Conservation (phyloP, 768 basidiomycete genomes). For the Hypsizygus marmoreus region DNA sequence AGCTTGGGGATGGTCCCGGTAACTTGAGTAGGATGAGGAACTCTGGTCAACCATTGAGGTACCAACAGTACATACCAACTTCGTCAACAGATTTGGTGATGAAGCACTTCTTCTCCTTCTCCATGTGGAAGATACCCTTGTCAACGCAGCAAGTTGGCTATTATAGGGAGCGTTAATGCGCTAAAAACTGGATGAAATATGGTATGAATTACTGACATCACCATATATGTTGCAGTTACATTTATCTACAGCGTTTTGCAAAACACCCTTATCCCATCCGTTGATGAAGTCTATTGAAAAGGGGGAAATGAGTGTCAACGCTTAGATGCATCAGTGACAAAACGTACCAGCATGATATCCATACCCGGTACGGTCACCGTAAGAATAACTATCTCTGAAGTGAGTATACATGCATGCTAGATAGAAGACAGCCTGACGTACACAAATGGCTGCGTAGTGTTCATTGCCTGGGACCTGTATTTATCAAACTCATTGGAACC, state of each 20-base stretch:
- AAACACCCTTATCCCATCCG: conserved; percentile 60
- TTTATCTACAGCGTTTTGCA: conserved; percentile 55
- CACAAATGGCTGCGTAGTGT: conserved; percentile 54
- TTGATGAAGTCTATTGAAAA: conserved; percentile 52
- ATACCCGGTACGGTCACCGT: conserved; percentile 66
- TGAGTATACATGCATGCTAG: not conserved
- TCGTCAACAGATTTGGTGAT: conserved; percentile 54
- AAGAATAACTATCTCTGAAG: conserved; percentile 35
- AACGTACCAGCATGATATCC: conserved; percentile 57
- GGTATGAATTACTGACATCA: conserved; percentile 34
- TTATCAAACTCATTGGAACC: conserved; percentile 35
- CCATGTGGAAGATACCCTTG: conserved; percentile 45
- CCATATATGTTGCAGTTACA: conserved; percentile 50
- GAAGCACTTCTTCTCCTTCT: conserved; percentile 40
- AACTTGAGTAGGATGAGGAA: conserved; percentile 37
- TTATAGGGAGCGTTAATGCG: conserved; percentile 5
- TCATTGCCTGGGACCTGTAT: conserved; percentile 42
- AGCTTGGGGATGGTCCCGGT: conserved; percentile 47
- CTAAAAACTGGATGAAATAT: not conserved
- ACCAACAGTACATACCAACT: conserved; percentile 31
- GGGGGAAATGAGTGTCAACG: not conserved
- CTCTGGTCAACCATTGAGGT: conserved; percentile 4
- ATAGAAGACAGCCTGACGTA: conserved; percentile 27
- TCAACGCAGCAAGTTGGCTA: conserved; percentile 47
- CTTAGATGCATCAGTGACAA: not conserved